phyloP scores from a whole-genome alignment of 1,284 basidiomycete genomes.

The Naganishia liquefaciens region DNA sequence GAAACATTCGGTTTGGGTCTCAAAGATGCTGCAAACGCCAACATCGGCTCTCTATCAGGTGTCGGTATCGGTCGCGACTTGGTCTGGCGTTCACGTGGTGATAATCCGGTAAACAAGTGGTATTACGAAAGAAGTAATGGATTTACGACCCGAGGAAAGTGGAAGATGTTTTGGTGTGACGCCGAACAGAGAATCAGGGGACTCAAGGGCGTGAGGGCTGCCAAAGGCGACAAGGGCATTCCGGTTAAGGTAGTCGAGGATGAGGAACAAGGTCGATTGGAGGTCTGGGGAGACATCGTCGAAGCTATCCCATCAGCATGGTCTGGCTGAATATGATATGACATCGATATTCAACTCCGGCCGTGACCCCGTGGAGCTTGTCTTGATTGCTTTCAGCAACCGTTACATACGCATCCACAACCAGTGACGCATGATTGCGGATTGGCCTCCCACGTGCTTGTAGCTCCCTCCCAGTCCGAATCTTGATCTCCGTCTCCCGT shows the following conservation, averaged over 20 bases:
- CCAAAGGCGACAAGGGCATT: conserved; percentile 58
- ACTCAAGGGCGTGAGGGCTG: conserved; percentile 41
- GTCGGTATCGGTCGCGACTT: conserved; percentile 87
- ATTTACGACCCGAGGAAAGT: conserved; percentile 68
- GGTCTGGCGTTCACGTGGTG: conserved; percentile 87
- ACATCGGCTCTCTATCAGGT: conserved; percentile 84
- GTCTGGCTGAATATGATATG: conserved; percentile 44
- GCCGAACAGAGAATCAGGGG: conserved; percentile 63
- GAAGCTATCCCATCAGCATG: conserved; percentile 78
- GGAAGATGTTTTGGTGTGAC: conserved; percentile 98
- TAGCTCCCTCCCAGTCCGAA: background rate
- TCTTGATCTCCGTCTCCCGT: conserved; percentile 15
- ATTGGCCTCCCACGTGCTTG: conserved; percentile 14
- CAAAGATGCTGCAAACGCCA: conserved; percentile 88
- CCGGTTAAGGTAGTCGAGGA: conserved; percentile 72
- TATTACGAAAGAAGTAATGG: conserved; percentile 96
- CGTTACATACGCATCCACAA: conserved; percentile 19
- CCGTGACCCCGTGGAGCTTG: no score
- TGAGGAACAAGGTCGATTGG: conserved; percentile 76
- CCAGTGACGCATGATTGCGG: conserved; percentile 22
- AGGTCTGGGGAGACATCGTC: conserved; percentile 72
- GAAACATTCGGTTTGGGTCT: conserved; percentile 96
- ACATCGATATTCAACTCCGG: no score
- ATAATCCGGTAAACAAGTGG: conserved; percentile 99
- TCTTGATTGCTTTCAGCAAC: background rate